Percentiles rank a stretch among this genome's conserved stretches.
These are phyloP conservation scores for Hippophae tibetana DNA, from an alignment of 306 rosid species.

Conservation along the genomic window DNA sequence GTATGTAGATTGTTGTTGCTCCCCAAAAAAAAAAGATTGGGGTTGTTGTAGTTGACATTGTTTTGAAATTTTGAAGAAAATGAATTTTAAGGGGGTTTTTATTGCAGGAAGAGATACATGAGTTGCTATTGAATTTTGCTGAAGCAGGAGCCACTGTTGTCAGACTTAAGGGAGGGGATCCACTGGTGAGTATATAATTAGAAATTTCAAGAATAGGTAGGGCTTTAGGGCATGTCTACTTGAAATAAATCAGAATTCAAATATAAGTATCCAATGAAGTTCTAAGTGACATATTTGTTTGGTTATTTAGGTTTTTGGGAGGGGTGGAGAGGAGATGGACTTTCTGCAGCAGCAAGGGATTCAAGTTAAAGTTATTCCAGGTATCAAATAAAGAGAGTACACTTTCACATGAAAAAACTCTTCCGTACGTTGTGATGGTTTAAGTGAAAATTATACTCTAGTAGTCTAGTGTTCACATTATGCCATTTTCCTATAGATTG, in stretches of 20 bases:
- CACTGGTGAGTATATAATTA: conserved; percentile 52
- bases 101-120: conserved; percentile 87
- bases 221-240: background rate
- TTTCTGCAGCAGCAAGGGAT: conserved; percentile 86
- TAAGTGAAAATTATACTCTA: background rate
- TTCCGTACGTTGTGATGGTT: conserved; percentile 14
- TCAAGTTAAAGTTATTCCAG: conserved; percentile 91
- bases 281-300: conserved; percentile 4
- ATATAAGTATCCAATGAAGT: conserved; percentile 8
- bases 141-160: conserved; percentile 96
- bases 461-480: too few relatives aligned
- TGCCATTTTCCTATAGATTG: too few relatives aligned
- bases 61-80: conserved; percentile 1
- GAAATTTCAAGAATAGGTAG: conserved; percentile 3
- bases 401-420: background rate
- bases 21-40: background rate
- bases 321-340: conserved; percentile 99
- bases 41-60: background rate
- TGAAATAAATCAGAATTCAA: background rate
- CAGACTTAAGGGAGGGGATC: conserved; percentile 97
- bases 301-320: conserved; percentile 74
- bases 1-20: background rate
- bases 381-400: conserved; percentile 22
- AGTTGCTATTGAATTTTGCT: conserved; percentile 84
- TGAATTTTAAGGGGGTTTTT: background rate